Evolutionary conservation across 495 filamentous ascomycete species (phyloP), one percentile per base, ranked within the genome.

Genomic region (Emericellopsis terricola): DNA sequence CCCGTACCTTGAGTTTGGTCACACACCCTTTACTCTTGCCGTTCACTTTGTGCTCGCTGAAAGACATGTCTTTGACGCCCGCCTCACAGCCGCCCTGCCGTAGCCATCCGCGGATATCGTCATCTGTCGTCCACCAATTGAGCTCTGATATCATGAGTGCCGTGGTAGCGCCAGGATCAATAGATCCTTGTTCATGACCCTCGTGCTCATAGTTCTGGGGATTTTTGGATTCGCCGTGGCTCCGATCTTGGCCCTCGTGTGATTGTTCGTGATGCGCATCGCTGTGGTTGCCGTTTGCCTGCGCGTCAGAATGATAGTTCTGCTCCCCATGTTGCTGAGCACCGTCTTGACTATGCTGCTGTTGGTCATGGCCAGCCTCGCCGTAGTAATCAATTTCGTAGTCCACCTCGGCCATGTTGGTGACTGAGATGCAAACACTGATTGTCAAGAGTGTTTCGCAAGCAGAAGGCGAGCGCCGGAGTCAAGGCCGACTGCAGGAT

Each of bases 351-450:
- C n/a, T n/a, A n/a, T 14, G 28, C n/a, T 31, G 35, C 4, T 64
- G 66, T 32, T 68, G 56, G 31, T 49, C 50, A 15, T 49, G 53
- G 41, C 64, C 65, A 32, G 79, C 74, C 51, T 94, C 86, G 41
- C 83, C 87, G 53, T 94, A 94, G 57, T 94, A 85, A 54, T 96
- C 91, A 67, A 94, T 92, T 52, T 96, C 89, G 66, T 94, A 96
- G 48, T 92, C 85, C 56, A 89, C 84, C 54, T 96, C 89, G 42
- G 52, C 51, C 54, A 58, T 58, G 30, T 5, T 47, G 38, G 16
- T 6, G 23, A 11, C 23, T 26, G 23, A 6, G n/a, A n/a, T n/a
- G n/a, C n/a, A n/a, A n/a, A n/a, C n/a, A n/a, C n/a, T n/a, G n/a
- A n/a, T n/a, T n/a, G n/a, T n/a, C n/a, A n/a, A n/a, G n/a, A n/a